Evolutionary conservation across 2,329 filamentous ascomycete species (phyloP).

Genomic region (Cephalotrichum gorgonifer): DNA sequence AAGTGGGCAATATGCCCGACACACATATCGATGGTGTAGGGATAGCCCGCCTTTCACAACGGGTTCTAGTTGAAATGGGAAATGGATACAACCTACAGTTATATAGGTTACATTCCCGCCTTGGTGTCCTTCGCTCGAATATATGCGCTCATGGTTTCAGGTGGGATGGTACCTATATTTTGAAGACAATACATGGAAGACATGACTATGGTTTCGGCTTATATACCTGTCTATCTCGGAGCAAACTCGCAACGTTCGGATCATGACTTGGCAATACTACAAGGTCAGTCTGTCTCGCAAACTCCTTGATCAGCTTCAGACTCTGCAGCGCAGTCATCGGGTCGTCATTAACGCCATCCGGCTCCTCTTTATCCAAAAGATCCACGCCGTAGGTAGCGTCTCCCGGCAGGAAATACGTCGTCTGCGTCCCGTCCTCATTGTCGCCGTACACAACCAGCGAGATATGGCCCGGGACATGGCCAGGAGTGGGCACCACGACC

Average conservation of each 20-base stretch:
- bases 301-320: conserved; percentile 19
- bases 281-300: conserved; percentile 13
- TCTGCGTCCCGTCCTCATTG: background rate
- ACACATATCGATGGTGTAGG: too few relatives aligned
- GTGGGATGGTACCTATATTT: too few relatives aligned
- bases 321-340: conserved; percentile 18
- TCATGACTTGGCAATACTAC: conserved; percentile 18
- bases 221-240: background rate
- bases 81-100: too few relatives aligned
- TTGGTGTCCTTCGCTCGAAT: too few relatives aligned
- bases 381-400: conserved; percentile 20
- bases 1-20: too few relatives aligned
- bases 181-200: too few relatives aligned
- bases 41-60: too few relatives aligned
- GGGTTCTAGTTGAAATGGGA: too few relatives aligned
- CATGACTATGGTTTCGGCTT: background rate
- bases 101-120: too few relatives aligned
- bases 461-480: conserved; percentile 22
- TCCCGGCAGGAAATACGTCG: conserved; percentile 17
- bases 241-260: background rate
- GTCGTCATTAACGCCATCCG: conserved; percentile 20
- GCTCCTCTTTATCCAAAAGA: conserved; percentile 18
- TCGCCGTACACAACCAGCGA: conserved; percentile 11
- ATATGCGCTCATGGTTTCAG: too few relatives aligned
- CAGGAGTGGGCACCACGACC: conserved; percentile 20